Conservation (phyloP, 1,284 basidiomycete genomes). For the Microbotryomycetes sp. region DNA sequence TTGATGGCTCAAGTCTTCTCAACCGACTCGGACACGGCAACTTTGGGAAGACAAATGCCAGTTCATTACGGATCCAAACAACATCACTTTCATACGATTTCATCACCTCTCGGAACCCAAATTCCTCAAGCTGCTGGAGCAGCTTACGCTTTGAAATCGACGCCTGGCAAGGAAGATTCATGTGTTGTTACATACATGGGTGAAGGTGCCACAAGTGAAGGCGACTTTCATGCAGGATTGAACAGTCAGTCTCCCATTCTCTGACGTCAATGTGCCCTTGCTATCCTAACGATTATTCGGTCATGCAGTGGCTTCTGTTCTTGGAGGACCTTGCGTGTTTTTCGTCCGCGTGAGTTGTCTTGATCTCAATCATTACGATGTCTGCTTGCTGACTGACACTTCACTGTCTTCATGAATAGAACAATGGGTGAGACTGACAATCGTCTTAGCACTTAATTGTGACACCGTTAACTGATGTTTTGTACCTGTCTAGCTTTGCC, state of each 20-base stretch:
- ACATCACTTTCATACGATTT: constrained; percentile 88
- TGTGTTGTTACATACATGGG: constrained; percentile 89
- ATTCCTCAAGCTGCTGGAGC: constrained; percentile 94
- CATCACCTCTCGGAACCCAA: constrained; percentile 88
- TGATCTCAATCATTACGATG: constrained; percentile 24
- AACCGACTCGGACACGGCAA: constrained; percentile 68
- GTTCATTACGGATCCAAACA: constrained; percentile 73
- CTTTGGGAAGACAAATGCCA: constrained; percentile 48
- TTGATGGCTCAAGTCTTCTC: constrained; percentile 86
- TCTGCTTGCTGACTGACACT: constrained; percentile 35
- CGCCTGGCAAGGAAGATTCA: constrained; percentile 61
- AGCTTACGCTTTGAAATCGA: constrained; percentile 77
- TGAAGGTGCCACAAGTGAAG: constrained; percentile 54
- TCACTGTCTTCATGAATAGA: constrained; percentile 35
- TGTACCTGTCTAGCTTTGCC: constrained; percentile 59
- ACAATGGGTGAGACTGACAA: constrained; percentile 42
- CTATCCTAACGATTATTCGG: background rate
- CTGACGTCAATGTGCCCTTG: background rate
- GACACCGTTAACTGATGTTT: background rate
- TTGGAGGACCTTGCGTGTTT: constrained; percentile 42
- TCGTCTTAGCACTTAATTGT: background rate
- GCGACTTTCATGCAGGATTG: constrained; percentile 52
- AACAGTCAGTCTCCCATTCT: constrained; percentile 37
- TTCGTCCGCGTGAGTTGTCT: constrained; percentile 28
- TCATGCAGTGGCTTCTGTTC: constrained; percentile 43